Evolutionary conservation across 2,329 filamentous ascomycete genomes (phyloP).

Genomic region (Ampelomyces quisqualis): DNA sequence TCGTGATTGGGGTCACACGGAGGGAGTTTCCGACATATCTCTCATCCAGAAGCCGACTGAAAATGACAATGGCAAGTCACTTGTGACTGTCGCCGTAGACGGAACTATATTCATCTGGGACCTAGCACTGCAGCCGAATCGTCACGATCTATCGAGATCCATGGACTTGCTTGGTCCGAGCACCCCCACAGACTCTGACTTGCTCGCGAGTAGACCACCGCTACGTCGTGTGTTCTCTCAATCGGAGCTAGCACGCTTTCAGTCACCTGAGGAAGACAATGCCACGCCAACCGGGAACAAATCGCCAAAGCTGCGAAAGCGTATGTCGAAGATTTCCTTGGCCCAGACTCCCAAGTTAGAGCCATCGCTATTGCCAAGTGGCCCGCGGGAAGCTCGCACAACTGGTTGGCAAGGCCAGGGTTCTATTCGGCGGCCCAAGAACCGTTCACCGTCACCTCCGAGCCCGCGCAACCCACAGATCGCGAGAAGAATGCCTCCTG

Average conservation of each 20-base stretch:
- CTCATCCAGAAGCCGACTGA: constrained; percentile 52
- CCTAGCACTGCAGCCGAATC: constrained; percentile 32
- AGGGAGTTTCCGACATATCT: constrained; percentile 83
- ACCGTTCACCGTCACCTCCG: constrained; percentile 48
- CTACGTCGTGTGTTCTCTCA: constrained; percentile 83
- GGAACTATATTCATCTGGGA: constrained; percentile 55
- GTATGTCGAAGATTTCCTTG: constrained; percentile 55
- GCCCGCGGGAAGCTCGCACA: constrained; percentile 22
- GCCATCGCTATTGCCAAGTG: constrained; percentile 40
- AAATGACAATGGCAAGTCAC: constrained; percentile 49
- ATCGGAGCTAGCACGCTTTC: constrained; percentile 80
- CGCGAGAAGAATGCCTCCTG: constrained; percentile 49
- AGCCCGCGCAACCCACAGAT: constrained; percentile 40
- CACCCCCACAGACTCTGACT: constrained; percentile 35
- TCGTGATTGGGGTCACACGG: constrained; percentile 92
- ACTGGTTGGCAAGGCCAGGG: constrained; percentile 18
- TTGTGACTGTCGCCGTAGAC: constrained; percentile 54
- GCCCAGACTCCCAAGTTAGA: constrained; percentile 49
- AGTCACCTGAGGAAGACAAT: constrained; percentile 48
- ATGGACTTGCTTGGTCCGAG: constrained; percentile 40
- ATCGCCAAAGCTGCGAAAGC: constrained; percentile 56
- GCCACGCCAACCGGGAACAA: constrained; percentile 45
- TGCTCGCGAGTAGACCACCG: constrained; percentile 60
- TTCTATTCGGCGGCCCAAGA: constrained; percentile 33
- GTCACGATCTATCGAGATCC: constrained; percentile 39